Conservation (phyloP, 148 eudicot genomes). For the Rhododendron ferrugineum region DNA sequence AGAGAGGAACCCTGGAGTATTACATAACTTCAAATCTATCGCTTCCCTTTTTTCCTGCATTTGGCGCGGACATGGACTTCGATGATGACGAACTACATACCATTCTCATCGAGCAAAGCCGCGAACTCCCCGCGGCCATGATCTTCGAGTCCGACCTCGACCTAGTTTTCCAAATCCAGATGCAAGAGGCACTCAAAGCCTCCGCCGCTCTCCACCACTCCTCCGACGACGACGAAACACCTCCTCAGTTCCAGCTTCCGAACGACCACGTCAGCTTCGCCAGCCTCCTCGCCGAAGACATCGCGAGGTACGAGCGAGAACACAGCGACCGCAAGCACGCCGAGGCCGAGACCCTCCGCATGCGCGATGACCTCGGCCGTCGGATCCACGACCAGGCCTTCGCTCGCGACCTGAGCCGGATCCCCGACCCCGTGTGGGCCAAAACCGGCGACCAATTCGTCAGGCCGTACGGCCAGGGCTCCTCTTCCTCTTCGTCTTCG, state of each 20-base stretch:
- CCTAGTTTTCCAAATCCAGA: slow-evolving; percentile 47
- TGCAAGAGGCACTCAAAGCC: slow-evolving; percentile 58
- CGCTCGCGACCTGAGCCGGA: slow-evolving; percentile 29
- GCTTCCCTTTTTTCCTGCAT: not conserved
- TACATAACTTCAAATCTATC: too few species aligned
- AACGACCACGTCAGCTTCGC: not conserved
- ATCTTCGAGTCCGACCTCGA: slow-evolving; percentile 53
- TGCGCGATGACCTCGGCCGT: slow-evolving; percentile 28
- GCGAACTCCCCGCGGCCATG: slow-evolving; percentile 25
- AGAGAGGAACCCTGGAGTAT: not conserved
- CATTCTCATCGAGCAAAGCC: slow-evolving; percentile 32
- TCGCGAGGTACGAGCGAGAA: slow-evolving; percentile 25
- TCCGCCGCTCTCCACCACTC: slow-evolving; percentile 39
- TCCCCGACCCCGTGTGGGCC: slow-evolving; percentile 43
- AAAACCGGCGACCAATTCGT: slow-evolving; percentile 27
- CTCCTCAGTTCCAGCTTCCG: not conserved
- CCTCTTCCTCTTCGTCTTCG: not conserved
- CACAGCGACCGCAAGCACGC: slow-evolving; percentile 21
- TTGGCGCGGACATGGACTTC: slow-evolving; percentile 8
- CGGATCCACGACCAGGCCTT: slow-evolving; percentile 46
- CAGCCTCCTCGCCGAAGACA: not conserved
- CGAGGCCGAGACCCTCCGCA: slow-evolving; percentile 15
- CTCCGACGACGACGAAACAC: not conserved
- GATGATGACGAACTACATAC: slow-evolving; percentile 17
- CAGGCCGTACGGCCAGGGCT: slow-evolving; percentile 41